phyloP scores from a whole-genome alignment of 345 rosid genomes.

The Gossypium australe region DNA sequence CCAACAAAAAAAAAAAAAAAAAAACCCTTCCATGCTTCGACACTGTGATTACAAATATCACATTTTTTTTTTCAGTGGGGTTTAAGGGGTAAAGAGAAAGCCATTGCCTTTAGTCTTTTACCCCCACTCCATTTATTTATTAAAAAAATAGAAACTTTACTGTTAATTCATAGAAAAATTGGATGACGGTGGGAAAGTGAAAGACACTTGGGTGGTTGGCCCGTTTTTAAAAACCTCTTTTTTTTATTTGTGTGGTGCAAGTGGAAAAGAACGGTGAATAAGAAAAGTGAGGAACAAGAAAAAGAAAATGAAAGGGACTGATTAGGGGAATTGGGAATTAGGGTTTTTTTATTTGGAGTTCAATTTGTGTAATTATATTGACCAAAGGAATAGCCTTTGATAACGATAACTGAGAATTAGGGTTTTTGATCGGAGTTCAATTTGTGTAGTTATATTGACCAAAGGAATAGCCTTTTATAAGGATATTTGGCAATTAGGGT shows the following conservation, averaged over 20 bases:
- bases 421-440: background rate
- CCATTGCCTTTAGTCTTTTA: background rate
- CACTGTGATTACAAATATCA: slow-evolving; percentile 18
- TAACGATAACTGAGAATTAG: background rate
- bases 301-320: background rate
- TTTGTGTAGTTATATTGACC: background rate
- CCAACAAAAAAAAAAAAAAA: slow-evolving; percentile 13
- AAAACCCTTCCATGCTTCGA: slow-evolving; percentile 29
- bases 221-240: too few relatives aligned
- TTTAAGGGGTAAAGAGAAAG: background rate
- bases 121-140: background rate
- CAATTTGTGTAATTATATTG: too few relatives aligned
- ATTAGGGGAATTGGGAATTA: too few relatives aligned
- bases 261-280: too few relatives aligned
- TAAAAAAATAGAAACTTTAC: background rate
- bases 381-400: too few relatives aligned
- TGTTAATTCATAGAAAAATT: background rate
- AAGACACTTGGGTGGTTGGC: background rate
- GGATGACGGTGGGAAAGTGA: background rate
- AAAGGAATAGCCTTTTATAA: too few relatives aligned
- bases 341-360: too few relatives aligned
- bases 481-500: background rate
- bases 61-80: slow-evolving; percentile 17
- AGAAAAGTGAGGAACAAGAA: too few relatives aligned
- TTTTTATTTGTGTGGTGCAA: too few relatives aligned